Evolutionary conservation across 2,329 filamentous ascomycete species (phyloP), one percentile per base, ranked within the genome.

Genomic region (Neonectria neomacrospora): DNA sequence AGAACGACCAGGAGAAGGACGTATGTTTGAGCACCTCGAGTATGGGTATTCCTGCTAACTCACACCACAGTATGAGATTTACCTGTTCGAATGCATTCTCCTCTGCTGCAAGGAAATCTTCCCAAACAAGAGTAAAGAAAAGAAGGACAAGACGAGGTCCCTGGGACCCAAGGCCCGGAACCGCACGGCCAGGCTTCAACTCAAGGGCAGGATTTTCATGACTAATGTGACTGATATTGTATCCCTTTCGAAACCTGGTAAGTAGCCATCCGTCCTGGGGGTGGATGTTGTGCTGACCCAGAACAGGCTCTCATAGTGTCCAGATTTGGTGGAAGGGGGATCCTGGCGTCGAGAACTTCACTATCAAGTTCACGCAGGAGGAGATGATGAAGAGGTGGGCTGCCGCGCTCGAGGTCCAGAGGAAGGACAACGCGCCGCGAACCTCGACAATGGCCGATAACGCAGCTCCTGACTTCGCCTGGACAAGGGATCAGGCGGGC

Each of bases 271-370:
- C 0, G 4, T 34, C 41, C 62, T 68, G 41, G 66, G 10, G 45
- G 58, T 14, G 8, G 37, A 34, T 44, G 47, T 37, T 18, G 47
- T 50, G 60, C 77, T 80, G 71, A 82, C 68, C 42, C 6, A 39
- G 10, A 54, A 11, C 72, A 96, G 94, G 93, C 51, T 95, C 93
- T 11, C 97, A 98, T 76, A 95, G 92, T 2, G 92, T 97, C 64
- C 95, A 98, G 76, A 98, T 99, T 59, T 97, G 94, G 85, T 99
- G 96, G 96, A 98, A 96, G 80, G 95, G 95, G 34, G 95, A 98
- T 68, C 93, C 94, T 0, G 93, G 93, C 4, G 93, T 97, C 32
- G 95, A 99, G 76, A 97, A 96, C 75, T 98, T 99, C 77, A 90
- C 95, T 72, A 97, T 99, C 75, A 92, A 93, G 70, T 98, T 97